phyloP scores from a whole-genome alignment of 2,329 filamentous ascomycete genomes.

The Aspergillus viridinutans region DNA sequence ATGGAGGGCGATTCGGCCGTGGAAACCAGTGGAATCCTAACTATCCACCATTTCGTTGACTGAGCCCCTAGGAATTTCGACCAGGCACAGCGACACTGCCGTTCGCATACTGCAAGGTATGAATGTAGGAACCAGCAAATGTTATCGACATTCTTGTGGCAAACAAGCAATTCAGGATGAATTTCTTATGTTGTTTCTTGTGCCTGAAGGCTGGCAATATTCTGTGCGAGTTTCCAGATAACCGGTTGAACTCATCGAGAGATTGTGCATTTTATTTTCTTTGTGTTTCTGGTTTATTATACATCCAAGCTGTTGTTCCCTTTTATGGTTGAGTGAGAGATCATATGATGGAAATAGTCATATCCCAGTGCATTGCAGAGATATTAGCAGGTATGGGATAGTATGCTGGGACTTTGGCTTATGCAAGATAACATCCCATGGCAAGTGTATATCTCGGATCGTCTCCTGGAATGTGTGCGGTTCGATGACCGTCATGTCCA shows the following conservation, averaged over 20 bases:
- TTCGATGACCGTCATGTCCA: neutral
- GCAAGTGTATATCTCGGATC: neutral
- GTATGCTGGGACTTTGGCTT: constrained; percentile 8
- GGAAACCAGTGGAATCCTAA: constrained; percentile 34
- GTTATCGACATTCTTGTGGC: neutral
- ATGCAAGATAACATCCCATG: neutral
- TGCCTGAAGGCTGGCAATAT: neutral
- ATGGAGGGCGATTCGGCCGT: constrained; percentile 31
- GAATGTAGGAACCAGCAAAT: neutral
- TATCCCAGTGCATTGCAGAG: neutral
- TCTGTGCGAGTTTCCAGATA: neutral
- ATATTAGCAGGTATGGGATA: neutral
- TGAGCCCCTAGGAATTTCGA: neutral
- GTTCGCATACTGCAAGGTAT: neutral
- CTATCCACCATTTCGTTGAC: constrained; percentile 37
- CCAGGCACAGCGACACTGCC: neutral
- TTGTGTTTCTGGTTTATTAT: neutral
- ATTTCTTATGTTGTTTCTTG: neutral
- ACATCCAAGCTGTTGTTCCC: neutral
- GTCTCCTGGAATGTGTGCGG: neutral
- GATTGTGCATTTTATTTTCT: neutral
- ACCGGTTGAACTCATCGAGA: neutral
- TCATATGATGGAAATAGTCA: neutral
- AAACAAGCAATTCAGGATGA: neutral
- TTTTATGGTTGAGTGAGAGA: neutral